These are phyloP conservation scores for Kwoniella heveanensis DNA, from an alignment of 768 basidiomycete species.

Conservation along the genomic window DNA sequence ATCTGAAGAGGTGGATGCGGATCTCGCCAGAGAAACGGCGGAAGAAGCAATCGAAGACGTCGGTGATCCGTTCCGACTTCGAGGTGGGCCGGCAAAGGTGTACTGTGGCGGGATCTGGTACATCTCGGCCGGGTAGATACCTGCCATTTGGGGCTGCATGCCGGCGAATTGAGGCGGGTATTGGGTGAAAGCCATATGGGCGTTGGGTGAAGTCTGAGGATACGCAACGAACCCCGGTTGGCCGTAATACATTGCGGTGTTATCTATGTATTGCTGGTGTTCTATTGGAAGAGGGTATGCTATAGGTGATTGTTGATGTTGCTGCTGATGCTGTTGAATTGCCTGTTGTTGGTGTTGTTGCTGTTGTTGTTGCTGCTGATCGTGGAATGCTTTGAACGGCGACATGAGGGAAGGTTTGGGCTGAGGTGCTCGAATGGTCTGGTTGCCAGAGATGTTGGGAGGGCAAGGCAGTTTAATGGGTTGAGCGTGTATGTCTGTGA, in stretches of 20 bases:
- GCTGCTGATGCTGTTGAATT: background rate
- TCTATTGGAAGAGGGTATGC: slow-evolving; percentile 25
- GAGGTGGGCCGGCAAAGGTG: slow-evolving; percentile 32
- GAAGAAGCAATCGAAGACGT: slow-evolving; percentile 36
- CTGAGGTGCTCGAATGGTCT: slow-evolving; percentile 10
- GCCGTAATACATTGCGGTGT: slow-evolving; percentile 24
- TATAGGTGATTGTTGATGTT: slow-evolving; percentile 8
- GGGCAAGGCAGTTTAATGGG: slow-evolving; percentile 33
- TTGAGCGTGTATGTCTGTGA: slow-evolving; percentile 26
- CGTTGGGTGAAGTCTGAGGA: slow-evolving; percentile 7
- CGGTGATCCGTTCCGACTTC: slow-evolving; percentile 40
- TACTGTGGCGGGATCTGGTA: slow-evolving; percentile 20
- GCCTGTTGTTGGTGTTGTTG: slow-evolving; percentile 5
- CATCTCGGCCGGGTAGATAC: slow-evolving; percentile 14
- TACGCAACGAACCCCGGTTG: slow-evolving; percentile 8
- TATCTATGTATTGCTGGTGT: slow-evolving; percentile 31
- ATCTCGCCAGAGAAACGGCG: slow-evolving; percentile 30
- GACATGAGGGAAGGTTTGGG: slow-evolving; percentile 32
- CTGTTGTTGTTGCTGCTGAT: slow-evolving; percentile 5
- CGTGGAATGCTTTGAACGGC: slow-evolving; percentile 32
- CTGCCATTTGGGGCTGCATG: slow-evolving; percentile 21
- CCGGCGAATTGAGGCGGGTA: slow-evolving; percentile 26
- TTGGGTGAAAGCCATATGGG: slow-evolving; percentile 11
- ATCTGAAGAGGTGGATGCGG: slow-evolving; percentile 39
- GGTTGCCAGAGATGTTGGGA: slow-evolving; percentile 16